Evolutionary conservation across 768 basidiomycete species (phyloP).

Genomic region (Psilocybe tampanensis): DNA sequence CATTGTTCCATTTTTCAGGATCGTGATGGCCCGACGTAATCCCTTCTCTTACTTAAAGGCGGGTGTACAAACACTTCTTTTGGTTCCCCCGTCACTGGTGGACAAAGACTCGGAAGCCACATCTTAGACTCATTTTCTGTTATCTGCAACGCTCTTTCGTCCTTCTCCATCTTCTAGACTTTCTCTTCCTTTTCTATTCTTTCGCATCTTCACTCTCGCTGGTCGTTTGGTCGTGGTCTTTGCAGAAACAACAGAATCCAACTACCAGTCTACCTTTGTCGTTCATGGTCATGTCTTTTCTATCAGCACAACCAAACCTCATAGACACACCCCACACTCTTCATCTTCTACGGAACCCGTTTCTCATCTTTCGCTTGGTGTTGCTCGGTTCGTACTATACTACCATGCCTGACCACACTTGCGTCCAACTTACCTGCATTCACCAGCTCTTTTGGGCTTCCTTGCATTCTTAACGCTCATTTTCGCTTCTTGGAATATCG

Average conservation of each 20-base stretch:
- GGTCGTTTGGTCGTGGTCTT: slow-evolving; percentile 12
- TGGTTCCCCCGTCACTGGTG: slow-evolving; percentile 32
- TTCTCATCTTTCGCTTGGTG: slow-evolving; percentile 58
- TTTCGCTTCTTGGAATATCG: slow-evolving; percentile 62
- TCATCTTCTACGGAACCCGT: slow-evolving; percentile 45
- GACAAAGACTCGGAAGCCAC: slow-evolving; percentile 19
- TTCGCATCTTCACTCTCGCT: slow-evolving; percentile 7
- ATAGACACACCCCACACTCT: slow-evolving; percentile 8
- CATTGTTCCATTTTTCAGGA: slow-evolving; percentile 15
- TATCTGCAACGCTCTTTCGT: slow-evolving; percentile 2
- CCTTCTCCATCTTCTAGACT: background rate
- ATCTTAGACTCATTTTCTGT: slow-evolving; percentile 8
- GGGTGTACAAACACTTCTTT: background rate
- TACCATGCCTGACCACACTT: no score
- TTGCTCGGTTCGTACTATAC: slow-evolving; percentile 49
- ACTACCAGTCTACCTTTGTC: background rate
- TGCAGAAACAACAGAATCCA: background rate
- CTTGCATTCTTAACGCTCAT: slow-evolving; percentile 53
- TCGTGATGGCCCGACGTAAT: slow-evolving; percentile 1
- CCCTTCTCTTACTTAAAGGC: slow-evolving; percentile 7
- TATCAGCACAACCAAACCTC: slow-evolving; percentile 8
- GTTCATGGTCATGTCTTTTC: slow-evolving; percentile 19
- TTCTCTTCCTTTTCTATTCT: slow-evolving; percentile 2
- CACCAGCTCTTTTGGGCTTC: slow-evolving; percentile 48
- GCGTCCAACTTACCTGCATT: background rate